phyloP scores from a whole-genome alignment of 2,329 filamentous ascomycete genomes.

The Fusarium graminum region DNA sequence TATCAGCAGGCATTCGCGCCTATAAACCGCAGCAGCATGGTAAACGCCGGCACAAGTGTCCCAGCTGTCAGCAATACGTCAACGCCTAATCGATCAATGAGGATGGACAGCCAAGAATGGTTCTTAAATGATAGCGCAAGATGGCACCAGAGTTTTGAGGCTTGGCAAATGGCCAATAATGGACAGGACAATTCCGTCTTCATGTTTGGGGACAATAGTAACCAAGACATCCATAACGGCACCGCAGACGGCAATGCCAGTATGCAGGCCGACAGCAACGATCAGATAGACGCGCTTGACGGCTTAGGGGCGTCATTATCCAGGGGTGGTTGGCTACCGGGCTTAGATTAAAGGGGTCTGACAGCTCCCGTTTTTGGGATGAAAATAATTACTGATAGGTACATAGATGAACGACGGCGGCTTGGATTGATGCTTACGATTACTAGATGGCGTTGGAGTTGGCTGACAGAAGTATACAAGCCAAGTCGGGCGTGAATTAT shows the following conservation, averaged over 20 bases:
- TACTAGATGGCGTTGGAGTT: slow-evolving; percentile 14
- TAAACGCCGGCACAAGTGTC: slow-evolving; percentile 27
- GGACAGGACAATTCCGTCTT: slow-evolving; percentile 49
- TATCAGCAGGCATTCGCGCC: slow-evolving; percentile 44
- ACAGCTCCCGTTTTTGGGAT: background rate
- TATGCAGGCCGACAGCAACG: slow-evolving; percentile 38
- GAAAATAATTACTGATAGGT: slow-evolving; percentile 11
- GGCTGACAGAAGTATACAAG: slow-evolving; percentile 4
- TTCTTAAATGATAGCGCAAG: slow-evolving; percentile 69
- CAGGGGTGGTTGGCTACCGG: slow-evolving; percentile 53
- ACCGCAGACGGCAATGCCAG: too few species aligned
- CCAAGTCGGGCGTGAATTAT: slow-evolving; percentile 11
- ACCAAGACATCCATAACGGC: slow-evolving; percentile 35
- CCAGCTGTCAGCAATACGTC: slow-evolving; percentile 42
- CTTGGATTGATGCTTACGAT: slow-evolving; percentile 1
- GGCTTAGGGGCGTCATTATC: slow-evolving; percentile 51
- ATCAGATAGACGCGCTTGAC: slow-evolving; percentile 50
- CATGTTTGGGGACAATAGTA: slow-evolving; percentile 47
- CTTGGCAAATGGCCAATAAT: slow-evolving; percentile 60
- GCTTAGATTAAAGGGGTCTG: slow-evolving; percentile 50
- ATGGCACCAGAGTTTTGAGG: slow-evolving; percentile 70
- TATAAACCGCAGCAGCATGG: slow-evolving; percentile 33
- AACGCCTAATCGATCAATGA: slow-evolving; percentile 43
- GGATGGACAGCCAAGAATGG: slow-evolving; percentile 68
- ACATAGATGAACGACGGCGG: background rate